Percentiles rank a stretch among this genome's conserved stretches.
phyloP scores from a whole-genome alignment of 2,329 filamentous ascomycete species.

The Alternaria triticimaculans region DNA sequence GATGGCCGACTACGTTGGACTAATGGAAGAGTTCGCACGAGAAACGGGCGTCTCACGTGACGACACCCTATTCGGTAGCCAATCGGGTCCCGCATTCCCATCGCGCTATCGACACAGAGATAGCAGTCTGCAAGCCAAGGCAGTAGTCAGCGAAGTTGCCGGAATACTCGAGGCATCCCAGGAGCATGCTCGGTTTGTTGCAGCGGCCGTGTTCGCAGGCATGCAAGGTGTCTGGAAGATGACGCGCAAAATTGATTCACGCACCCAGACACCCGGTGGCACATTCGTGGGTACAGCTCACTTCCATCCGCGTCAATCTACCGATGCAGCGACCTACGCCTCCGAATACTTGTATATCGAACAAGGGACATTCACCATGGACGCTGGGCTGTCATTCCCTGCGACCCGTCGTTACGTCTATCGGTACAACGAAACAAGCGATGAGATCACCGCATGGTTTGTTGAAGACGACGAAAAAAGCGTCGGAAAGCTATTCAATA shows the following conservation, averaged over 20 bases:
- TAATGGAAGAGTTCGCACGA: slow-evolving; percentile 73
- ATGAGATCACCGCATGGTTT: slow-evolving; percentile 76
- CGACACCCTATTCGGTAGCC: slow-evolving; percentile 50
- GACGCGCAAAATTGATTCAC: slow-evolving; percentile 62
- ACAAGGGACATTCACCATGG: slow-evolving; percentile 68
- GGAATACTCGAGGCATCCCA: slow-evolving; percentile 53
- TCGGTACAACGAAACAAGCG: slow-evolving; percentile 68
- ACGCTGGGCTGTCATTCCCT: slow-evolving; percentile 63
- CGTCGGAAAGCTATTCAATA: slow-evolving; percentile 78
- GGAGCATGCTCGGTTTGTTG: slow-evolving; percentile 60
- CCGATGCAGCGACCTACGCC: slow-evolving; percentile 45
- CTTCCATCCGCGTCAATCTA: slow-evolving; percentile 69
- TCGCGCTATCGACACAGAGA: slow-evolving; percentile 38
- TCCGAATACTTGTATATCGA: slow-evolving; percentile 71
- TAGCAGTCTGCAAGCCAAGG: slow-evolving; percentile 51
- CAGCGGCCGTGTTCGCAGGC: slow-evolving; percentile 72
- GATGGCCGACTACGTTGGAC: slow-evolving; percentile 80
- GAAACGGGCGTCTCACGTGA: slow-evolving; percentile 61
- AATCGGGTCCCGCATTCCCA: slow-evolving; percentile 56
- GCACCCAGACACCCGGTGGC: slow-evolving; percentile 66
- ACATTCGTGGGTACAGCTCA: slow-evolving; percentile 68
- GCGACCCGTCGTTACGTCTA: slow-evolving; percentile 74
- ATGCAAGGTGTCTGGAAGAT: slow-evolving; percentile 74
- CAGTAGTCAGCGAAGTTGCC: slow-evolving; percentile 56
- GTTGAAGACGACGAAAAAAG: slow-evolving; percentile 72